phyloP scores from a whole-genome alignment of 208 protist species.

The Histomonas meleagridis region DNA sequence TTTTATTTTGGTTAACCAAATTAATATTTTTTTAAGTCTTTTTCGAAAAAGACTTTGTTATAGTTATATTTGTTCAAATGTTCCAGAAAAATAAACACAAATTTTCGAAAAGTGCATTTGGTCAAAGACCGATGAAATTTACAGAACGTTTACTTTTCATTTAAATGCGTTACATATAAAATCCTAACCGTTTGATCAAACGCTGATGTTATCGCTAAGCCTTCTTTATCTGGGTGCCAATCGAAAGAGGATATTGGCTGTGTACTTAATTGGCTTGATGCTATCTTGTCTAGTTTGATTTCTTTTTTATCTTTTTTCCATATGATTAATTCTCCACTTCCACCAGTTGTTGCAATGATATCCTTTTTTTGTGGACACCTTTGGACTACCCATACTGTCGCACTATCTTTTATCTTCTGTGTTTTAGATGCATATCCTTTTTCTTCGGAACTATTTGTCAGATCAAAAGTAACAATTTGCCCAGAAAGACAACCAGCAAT shows the following conservation, averaged over 20 bases:
- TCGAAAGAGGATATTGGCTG: conserved; percentile 50
- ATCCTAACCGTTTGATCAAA: conserved; percentile 49
- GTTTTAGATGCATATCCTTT: not conserved
- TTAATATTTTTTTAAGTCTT: too few species aligned
- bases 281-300: conserved; percentile 18
- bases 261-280: conserved; percentile 35
- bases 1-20: too few species aligned
- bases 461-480: conserved; percentile 23
- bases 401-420: not conserved
- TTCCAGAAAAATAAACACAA: too few species aligned
- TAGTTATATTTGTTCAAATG: too few species aligned
- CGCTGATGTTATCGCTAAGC: conserved; percentile 46
- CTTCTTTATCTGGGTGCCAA: conserved; percentile 50
- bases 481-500: not conserved
- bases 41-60: too few species aligned
- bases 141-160: too few species aligned
- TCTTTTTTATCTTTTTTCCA: conserved; percentile 45
- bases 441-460: not conserved
- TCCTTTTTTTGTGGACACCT: conserved; percentile 55
- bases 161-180: conserved; percentile 40
- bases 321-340: conserved; percentile 48
- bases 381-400: conserved; percentile 49
- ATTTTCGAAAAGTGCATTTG: too few species aligned
- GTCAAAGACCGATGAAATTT: too few species aligned
- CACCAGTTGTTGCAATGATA: conserved; percentile 49